Conservation (phyloP, 768 basidiomycete genomes). For the Tricholoma hemisulphureum region DNA sequence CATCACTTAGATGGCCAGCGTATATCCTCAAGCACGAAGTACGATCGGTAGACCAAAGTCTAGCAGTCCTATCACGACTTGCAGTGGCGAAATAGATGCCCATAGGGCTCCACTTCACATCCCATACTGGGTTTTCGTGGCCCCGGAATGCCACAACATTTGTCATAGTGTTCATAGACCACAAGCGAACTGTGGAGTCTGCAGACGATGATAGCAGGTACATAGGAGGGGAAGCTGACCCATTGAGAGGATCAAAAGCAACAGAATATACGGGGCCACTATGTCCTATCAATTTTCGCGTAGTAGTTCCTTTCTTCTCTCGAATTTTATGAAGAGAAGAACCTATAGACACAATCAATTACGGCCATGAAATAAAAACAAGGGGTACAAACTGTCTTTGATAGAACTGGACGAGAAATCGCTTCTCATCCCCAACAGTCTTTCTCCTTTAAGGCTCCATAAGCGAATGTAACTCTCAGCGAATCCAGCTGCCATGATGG, state of each 20-base stretch:
- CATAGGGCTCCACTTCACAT: constrained; percentile 97
- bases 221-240: constrained; percentile 81
- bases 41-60: constrained; percentile 95
- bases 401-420: constrained; percentile 68
- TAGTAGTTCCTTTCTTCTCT: constrained; percentile 79
- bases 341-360: constrained; percentile 35
- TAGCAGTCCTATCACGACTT: constrained; percentile 89
- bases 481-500: constrained; percentile 92
- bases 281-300: constrained; percentile 95
- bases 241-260: constrained; percentile 87
- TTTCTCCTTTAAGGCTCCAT: constrained; percentile 94
- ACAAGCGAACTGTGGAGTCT: constrained; percentile 86
- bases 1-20: constrained; percentile 94
- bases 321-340: constrained; percentile 60
- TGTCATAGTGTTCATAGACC: constrained; percentile 94
- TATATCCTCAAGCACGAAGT: constrained; percentile 85
- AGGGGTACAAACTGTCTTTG: constrained; percentile 59
- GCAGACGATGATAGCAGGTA: constrained; percentile 91
- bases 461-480: constrained; percentile 92
- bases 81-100: constrained; percentile 98
- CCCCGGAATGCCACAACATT: constrained; percentile 94
- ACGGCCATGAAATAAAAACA: background rate
- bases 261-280: constrained; percentile 95
- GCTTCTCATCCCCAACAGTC: constrained; percentile 70
- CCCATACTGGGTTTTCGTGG: constrained; percentile 98